Evolutionary conservation across 306 rosid species (phyloP).

Genomic region (Trifolium subterraneum): DNA sequence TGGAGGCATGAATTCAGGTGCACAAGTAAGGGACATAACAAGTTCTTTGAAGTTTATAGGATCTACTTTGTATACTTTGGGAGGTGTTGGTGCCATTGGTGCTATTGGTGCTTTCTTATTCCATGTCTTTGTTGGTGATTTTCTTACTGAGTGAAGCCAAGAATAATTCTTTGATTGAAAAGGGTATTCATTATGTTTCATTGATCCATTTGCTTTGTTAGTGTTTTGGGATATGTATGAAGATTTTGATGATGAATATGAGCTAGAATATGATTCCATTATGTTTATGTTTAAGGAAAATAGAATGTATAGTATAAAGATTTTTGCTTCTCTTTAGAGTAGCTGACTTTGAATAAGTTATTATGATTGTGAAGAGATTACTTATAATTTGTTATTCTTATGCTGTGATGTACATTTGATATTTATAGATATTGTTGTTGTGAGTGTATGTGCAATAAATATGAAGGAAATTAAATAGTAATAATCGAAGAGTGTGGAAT

Average conservation of each 20-base stretch:
- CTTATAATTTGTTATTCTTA: not conserved
- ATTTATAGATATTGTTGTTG: not conserved
- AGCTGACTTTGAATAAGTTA: not conserved
- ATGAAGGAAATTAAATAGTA: not conserved
- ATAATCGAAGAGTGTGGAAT: not conserved
- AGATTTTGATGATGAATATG: constrained; percentile 42
- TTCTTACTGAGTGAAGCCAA: constrained; percentile 60
- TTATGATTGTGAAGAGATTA: not conserved
- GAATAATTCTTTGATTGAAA: constrained; percentile 7
- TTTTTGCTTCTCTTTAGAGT: not conserved
- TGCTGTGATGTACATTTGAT: not conserved
- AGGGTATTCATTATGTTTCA: constrained; percentile 36
- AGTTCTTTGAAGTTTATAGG: constrained; percentile 70
- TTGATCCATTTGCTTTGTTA: not conserved
- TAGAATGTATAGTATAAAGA: not conserved
- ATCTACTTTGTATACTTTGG: constrained; percentile 73
- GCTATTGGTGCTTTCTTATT: constrained; percentile 67
- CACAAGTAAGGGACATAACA: constrained; percentile 79
- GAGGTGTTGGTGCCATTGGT: constrained; percentile 63
- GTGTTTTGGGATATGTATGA: constrained; percentile 19
- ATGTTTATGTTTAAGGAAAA: not conserved
- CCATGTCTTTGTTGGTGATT: constrained; percentile 55
- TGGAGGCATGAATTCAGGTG: constrained; percentile 49
- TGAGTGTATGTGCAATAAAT: not conserved
- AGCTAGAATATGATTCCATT: constrained; percentile 49